A percentile compares a stretch with the other conserved stretches of the same genome.
Conservation (phyloP, 495 filamentous ascomycete species). For the Penicillium desertorum region DNA sequence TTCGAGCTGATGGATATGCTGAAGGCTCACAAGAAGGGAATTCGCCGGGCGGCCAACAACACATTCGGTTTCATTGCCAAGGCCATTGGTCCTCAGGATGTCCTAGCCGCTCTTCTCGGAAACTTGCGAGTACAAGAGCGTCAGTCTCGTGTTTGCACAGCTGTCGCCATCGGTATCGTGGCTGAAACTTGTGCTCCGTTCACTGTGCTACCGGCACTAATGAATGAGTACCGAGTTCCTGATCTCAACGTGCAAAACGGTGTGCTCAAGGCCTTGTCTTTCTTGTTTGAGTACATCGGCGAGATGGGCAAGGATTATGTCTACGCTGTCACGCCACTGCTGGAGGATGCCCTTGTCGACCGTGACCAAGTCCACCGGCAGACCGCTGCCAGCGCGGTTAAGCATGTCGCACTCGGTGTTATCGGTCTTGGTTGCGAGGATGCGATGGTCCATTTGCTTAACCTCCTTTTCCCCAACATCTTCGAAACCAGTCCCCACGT, state of each 20-base stretch:
- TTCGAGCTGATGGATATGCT: slow-evolving; percentile 99
- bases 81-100: slow-evolving; percentile 97
- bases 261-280: slow-evolving; percentile 93
- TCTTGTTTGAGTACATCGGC: slow-evolving; percentile 98
- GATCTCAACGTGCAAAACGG: slow-evolving; percentile 99
- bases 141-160: slow-evolving; percentile 96
- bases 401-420: slow-evolving; percentile 93
- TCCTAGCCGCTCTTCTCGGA: slow-evolving; percentile 91
- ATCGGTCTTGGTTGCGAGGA: slow-evolving; percentile 98
- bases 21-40: slow-evolving; percentile 99
- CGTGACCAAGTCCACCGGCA: slow-evolving; percentile 98
- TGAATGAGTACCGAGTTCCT: slow-evolving; percentile 99
- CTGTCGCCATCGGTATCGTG: slow-evolving; percentile 99
- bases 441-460: slow-evolving; percentile 96
- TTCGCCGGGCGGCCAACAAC: slow-evolving; percentile 97
- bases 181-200: slow-evolving; percentile 99
- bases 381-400: slow-evolving; percentile 92
- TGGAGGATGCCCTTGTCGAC: slow-evolving; percentile 97
- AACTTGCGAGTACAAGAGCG: slow-evolving; percentile 96
- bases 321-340: slow-evolving; percentile 94
- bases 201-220: slow-evolving; percentile 96
- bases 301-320: slow-evolving; percentile 99
- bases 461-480: slow-evolving; percentile 92
- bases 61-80: slow-evolving; percentile 99
- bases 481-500: slow-evolving; percentile 99